phyloP scores from a whole-genome alignment of 768 basidiomycete genomes.

The Lentinula lateritia region DNA sequence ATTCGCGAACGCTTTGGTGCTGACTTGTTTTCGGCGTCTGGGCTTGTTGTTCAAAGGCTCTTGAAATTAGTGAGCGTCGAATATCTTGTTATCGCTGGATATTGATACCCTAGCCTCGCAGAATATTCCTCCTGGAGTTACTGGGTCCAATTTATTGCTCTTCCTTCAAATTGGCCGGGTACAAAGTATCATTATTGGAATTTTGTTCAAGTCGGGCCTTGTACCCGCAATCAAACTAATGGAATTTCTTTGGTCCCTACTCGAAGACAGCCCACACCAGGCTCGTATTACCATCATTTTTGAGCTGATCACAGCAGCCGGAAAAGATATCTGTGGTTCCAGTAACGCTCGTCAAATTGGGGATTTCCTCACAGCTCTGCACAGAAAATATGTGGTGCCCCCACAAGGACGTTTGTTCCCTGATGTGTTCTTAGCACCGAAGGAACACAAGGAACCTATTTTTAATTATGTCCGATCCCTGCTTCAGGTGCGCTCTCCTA shows the following conservation, averaged over 20 bases:
- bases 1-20: not conserved
- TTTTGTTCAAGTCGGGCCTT: not conserved
- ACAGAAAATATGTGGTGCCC: not conserved
- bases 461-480: not conserved
- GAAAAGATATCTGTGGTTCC: not conserved
- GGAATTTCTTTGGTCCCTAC: not conserved
- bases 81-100: not conserved
- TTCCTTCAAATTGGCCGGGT: not conserved
- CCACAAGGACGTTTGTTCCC: not conserved
- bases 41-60: not conserved
- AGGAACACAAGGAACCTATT: not conserved
- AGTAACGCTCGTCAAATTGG: not conserved
- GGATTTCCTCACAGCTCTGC: not conserved
- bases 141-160: not conserved
- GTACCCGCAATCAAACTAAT: not conserved
- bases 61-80: not conserved
- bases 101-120: not conserved
- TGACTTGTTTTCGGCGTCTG: not conserved
- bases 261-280: not conserved
- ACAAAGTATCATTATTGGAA: not conserved
- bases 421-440: not conserved
- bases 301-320: not conserved
- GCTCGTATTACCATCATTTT: not conserved
- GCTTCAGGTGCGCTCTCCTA: not conserved
- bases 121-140: not conserved